Evolutionary conservation across 495 filamentous ascomycete species (phyloP).

Genomic region (Penicillium paradoxum): DNA sequence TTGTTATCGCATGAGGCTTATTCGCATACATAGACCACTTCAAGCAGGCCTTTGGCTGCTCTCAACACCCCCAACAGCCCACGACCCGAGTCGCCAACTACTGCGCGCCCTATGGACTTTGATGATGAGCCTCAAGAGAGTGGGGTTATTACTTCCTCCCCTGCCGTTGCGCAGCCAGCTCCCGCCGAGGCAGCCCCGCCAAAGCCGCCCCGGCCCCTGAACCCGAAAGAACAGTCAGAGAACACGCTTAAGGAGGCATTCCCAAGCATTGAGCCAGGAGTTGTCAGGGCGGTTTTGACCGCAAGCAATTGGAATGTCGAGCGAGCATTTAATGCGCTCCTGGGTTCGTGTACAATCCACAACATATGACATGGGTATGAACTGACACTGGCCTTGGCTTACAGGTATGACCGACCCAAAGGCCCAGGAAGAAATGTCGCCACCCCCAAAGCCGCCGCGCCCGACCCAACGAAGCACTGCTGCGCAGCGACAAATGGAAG

Average conservation of each 20-base stretch:
- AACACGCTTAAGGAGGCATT: slow-evolving; percentile 92
- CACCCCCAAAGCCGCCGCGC: slow-evolving; percentile 69
- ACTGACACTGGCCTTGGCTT: slow-evolving; percentile 4
- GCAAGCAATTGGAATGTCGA: slow-evolving; percentile 88
- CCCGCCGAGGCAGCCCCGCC: slow-evolving; percentile 49
- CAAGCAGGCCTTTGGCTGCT: slow-evolving; percentile 30
- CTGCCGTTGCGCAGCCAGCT: slow-evolving; percentile 31
- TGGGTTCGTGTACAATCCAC: slow-evolving; percentile 51
- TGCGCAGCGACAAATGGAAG: slow-evolving; percentile 72
- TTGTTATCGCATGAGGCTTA: slow-evolving; percentile 21
- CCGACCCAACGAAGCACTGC: slow-evolving; percentile 53
- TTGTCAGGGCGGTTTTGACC: slow-evolving; percentile 81
- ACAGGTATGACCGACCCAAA: slow-evolving; percentile 90
- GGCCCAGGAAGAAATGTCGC: slow-evolving; percentile 61
- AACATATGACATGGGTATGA: not conserved
- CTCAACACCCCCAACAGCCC: slow-evolving; percentile 26
- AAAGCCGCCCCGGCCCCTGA: slow-evolving; percentile 84
- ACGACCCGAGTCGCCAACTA: slow-evolving; percentile 76
- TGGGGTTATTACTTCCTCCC: slow-evolving; percentile 36
- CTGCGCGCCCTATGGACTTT: slow-evolving; percentile 76
- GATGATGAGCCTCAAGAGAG: slow-evolving; percentile 78
- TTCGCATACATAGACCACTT: slow-evolving; percentile 23
- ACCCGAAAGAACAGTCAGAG: slow-evolving; percentile 75
- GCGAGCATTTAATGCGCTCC: slow-evolving; percentile 90
- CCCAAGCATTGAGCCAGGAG: slow-evolving; percentile 70